Evolutionary conservation across 2,329 filamentous ascomycete genomes (phyloP).

Genomic region (Macroventuria anomochaeta): DNA sequence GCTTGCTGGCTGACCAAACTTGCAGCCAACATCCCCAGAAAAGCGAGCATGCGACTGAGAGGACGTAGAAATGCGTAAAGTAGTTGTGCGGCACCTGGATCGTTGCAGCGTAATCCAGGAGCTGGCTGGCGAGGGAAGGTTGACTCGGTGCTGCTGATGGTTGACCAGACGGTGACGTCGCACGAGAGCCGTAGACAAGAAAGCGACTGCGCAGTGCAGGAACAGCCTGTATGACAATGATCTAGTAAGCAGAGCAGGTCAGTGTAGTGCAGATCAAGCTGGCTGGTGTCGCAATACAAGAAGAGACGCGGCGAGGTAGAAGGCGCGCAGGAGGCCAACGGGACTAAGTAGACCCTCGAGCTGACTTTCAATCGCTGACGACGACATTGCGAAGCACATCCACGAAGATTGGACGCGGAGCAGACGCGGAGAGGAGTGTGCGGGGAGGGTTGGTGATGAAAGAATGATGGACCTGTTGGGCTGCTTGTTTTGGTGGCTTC

Average conservation of each 20-base stretch:
- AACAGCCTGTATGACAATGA: slow-evolving; percentile 59
- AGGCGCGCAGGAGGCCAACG: slow-evolving; percentile 39
- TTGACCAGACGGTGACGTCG: slow-evolving; percentile 30
- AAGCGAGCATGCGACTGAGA: slow-evolving; percentile 71
- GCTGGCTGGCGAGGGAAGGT: slow-evolving; percentile 18
- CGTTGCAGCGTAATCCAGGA: slow-evolving; percentile 60
- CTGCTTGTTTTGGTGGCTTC: slow-evolving; percentile 1
- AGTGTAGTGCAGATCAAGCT: slow-evolving; percentile 29
- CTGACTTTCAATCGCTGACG: slow-evolving; percentile 4
- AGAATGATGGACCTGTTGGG: slow-evolving; percentile 19
- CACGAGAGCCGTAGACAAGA: slow-evolving; percentile 66
- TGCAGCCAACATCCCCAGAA: slow-evolving; percentile 76
- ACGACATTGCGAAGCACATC: not conserved
- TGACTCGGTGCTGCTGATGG: slow-evolving; percentile 8
- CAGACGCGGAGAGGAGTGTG: slow-evolving; percentile 5
- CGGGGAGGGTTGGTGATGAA: slow-evolving; percentile 21
- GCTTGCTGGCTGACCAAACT: slow-evolving; percentile 50
- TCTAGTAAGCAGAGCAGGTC: slow-evolving; percentile 47
- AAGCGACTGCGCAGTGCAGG: slow-evolving; percentile 62
- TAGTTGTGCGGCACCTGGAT: slow-evolving; percentile 81
- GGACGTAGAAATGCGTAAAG: slow-evolving; percentile 87
- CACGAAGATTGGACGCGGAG: not conserved
- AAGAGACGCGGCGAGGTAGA: slow-evolving; percentile 49
- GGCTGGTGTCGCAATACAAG: slow-evolving; percentile 47
- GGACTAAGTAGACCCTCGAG: slow-evolving; percentile 23